Base-by-base conservation (phyloP, 768 basidiomycete species). In the Nidularia pulvinata region DNA sequence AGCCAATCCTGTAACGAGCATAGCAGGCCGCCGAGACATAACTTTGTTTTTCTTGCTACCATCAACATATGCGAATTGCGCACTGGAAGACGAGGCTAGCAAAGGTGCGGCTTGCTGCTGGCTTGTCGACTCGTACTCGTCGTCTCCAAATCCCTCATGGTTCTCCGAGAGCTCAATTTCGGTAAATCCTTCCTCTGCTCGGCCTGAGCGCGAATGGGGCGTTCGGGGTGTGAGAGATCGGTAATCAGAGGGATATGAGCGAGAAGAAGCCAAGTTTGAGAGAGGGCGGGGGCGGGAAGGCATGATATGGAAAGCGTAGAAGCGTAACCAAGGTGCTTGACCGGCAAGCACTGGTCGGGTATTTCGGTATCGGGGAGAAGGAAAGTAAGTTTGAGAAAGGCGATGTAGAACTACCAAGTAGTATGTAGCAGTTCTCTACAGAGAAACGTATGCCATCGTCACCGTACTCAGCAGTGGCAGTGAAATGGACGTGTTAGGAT, bases 191-290 rank as follows among this genome's bases (percentile, higher is more conserved):
- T 83, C 81, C 61, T 85, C 82, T 48, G 77, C 76, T 61, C 76
- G 74, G 48, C 82, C 84, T 42, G 82, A 75, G 56, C 81, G 81
- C 35, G 82, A 82, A 65, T 81, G 85, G 49, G 85, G 85, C 32
- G 85, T 86, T 52, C 85, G 73, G 2, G 85, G 85, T 14, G 83
- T 85, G 32, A 81, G 66, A 19, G 56, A 46, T 52, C 68, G 74
- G 52, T 74, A 64, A 47, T 76, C 71, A 45, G 69, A 57, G 34
- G 65, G 54, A 57, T 59, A 61, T 51, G 67, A 56, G 33, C 67
- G 59, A 34, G 69, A 67, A 37, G 74, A 71, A 30, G 70, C 57
- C 30, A 72, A 44, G 52, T 70, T 72, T n/a, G 65, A 61, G 25
- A 80, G 61, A 22, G 75, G 74, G 49, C 62, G 63, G 33, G 76